Percentiles rank a stretch among this genome's conserved stretches.
phyloP scores from a whole-genome alignment of 495 filamentous ascomycete species.

The Lasiosphaeris hirsuta region DNA sequence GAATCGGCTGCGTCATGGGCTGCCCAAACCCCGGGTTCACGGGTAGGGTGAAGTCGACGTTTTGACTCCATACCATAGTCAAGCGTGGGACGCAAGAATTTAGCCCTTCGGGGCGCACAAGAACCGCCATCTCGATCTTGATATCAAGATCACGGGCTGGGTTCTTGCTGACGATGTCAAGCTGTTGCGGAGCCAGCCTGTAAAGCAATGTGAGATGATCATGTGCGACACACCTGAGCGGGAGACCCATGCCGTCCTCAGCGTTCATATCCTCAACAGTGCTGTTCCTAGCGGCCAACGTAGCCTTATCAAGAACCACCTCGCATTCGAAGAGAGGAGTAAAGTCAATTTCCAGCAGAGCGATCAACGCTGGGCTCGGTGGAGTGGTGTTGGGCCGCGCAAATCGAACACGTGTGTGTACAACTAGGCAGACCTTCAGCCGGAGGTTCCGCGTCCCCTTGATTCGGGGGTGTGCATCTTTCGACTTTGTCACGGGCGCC shows the following conservation, averaged over 20 bases:
- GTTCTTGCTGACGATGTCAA: conserved; percentile 53
- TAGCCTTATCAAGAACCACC: conserved; percentile 63
- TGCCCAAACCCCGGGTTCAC: conserved; percentile 53
- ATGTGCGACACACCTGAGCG: conserved; percentile 68
- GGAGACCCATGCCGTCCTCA: conserved; percentile 55
- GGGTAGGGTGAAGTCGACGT: conserved; percentile 77
- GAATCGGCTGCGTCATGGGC: conserved; percentile 53
- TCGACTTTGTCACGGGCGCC: conserved; percentile 55
- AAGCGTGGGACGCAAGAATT: conserved; percentile 68
- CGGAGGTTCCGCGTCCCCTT: conserved; percentile 63
- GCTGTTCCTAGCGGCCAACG: conserved; percentile 64
- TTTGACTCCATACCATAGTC: conserved; percentile 75
- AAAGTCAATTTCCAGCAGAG: conserved; percentile 83
- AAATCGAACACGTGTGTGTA: conserved; percentile 82
- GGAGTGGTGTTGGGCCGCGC: conserved; percentile 64
- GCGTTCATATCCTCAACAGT: conserved; percentile 62
- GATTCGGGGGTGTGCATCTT: conserved; percentile 54
- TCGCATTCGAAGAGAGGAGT: conserved; percentile 76
- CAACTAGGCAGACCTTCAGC: conserved; percentile 71
- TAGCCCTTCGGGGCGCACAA: conserved; percentile 45
- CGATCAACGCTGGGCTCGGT: conserved; percentile 65
- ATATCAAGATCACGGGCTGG: conserved; percentile 52
- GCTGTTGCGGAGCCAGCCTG: conserved; percentile 64
- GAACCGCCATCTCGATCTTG: conserved; percentile 61
- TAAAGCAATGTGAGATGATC: conserved; percentile 87